A percentile compares a stretch with the other conserved stretches of the same genome.
Conservation (phyloP, 2,329 filamentous ascomycete species). For the Dendrostoma leiphaemia region DNA sequence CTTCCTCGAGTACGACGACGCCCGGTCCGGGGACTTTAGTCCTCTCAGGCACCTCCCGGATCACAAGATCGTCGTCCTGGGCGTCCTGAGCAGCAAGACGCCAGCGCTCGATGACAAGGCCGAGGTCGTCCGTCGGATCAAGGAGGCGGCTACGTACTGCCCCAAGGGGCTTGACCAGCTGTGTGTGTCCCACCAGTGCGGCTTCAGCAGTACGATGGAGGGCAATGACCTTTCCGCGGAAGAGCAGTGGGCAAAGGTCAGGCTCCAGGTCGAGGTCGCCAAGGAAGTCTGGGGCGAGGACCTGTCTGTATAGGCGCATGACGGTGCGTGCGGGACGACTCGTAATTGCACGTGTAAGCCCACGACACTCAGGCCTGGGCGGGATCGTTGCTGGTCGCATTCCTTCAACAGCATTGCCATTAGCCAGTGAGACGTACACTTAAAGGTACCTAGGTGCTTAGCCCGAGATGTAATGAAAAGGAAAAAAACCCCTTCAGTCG, state of each 20-base stretch:
- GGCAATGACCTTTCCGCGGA: conserved; percentile 55
- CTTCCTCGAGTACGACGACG: conserved; percentile 60
- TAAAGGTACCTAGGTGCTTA: too few species aligned
- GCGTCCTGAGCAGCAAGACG: conserved; percentile 56
- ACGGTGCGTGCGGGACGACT: too few species aligned
- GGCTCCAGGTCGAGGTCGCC: conserved; percentile 53
- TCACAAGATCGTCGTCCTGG: conserved; percentile 54
- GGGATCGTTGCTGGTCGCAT: too few species aligned
- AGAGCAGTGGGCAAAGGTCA: conserved; percentile 57
- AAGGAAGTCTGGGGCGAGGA: conserved; percentile 56
- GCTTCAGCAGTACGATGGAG: conserved; percentile 55
- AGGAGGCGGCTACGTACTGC: conserved; percentile 45
- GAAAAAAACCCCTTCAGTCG: too few species aligned
- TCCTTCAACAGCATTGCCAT: too few species aligned
- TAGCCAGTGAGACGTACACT: too few species aligned
- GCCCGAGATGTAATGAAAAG: too few species aligned
- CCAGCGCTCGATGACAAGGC: conserved; percentile 50
- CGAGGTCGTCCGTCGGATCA: conserved; percentile 36
- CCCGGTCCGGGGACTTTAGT: conserved; percentile 52
- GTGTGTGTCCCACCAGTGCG: conserved; percentile 56
- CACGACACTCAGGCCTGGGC: too few species aligned
- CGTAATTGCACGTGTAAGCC: too few species aligned
- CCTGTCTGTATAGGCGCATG: conserved; percentile 29
- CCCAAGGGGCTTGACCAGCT: conserved; percentile 53
- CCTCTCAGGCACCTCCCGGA: conserved; percentile 52